Base-by-base conservation (phyloP, 331 rosid genomes). In the Quercus tomentella region DNA sequence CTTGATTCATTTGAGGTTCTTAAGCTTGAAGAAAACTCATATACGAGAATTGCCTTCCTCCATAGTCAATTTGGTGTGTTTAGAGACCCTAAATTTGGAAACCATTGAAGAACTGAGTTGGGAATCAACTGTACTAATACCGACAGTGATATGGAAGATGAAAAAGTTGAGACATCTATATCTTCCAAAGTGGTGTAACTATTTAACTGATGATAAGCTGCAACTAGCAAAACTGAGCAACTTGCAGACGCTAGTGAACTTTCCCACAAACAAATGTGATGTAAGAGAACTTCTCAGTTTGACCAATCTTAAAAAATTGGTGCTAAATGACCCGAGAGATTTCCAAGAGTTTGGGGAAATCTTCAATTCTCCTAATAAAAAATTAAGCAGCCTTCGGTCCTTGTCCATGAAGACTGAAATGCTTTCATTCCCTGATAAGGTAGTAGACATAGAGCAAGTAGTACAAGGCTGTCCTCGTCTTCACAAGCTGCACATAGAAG, bases 121-220 rank as follows among this genome's bases (percentile, higher is more conserved):
- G 84, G 84, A 85, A 82, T 80, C 85, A 15, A 70, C 86, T 4
- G 82, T 84, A 4, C 86, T 85, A 56, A 77, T 84, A 73, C 86
- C 84, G 9, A 76, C 75, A 14, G 80, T 76, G 6, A n/a, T 86
- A 67, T 81, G 76, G 60, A 83, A 80, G 74, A 55, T 88, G 80
- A 55, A 69, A 55, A 33, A 56, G 26, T 73, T 90, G 84, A 90
- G 85, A 70, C 92, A 88, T 88, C 60, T 90, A 20, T 88, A 86
- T 72, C 89, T 90, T 75, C 92, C 91, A 0, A 1, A 3, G 11
- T 78, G 88, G 83, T 67, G 84, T 52, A 80, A 79, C 3, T 82
- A 78, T 80, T 56, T 52, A 43, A 18, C 70, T 54, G 75, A 71
- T 41, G 75, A 66, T 31, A 61, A 51, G 56, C 69, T 85, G 43